Evolutionary conservation across 768 basidiomycete species (phyloP).

Genomic region (Boletellus sp.): DNA sequence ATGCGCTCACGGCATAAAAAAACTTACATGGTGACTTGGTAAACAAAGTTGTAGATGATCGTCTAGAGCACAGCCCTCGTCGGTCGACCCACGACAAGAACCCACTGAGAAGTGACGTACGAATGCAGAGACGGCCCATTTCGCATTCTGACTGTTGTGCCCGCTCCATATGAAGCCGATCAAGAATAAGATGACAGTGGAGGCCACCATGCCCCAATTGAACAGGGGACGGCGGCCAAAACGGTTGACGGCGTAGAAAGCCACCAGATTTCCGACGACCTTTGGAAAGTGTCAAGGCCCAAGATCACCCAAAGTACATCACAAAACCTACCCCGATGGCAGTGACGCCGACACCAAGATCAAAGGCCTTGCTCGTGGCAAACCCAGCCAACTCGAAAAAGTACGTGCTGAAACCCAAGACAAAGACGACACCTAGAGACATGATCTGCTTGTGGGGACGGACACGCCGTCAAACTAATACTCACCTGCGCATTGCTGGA

Average conservation of each 20-base stretch:
- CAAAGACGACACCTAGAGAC: constrained; percentile 24
- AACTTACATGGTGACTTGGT: constrained; percentile 25
- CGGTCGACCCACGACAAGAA: not conserved
- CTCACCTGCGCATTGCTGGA: constrained; percentile 26
- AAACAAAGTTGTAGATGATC: constrained; percentile 31
- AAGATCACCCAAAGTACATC: not conserved
- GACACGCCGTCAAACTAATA: not conserved
- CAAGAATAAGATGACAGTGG: constrained; percentile 20
- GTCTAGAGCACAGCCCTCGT: constrained; percentile 11
- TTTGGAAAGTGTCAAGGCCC: not conserved
- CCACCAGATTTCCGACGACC: constrained; percentile 26
- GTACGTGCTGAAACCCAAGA: constrained; percentile 30
- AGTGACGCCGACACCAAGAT: constrained; percentile 28
- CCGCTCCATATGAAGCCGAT: constrained; percentile 30
- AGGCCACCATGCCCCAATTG: constrained; percentile 26
- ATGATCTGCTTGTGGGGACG: not conserved
- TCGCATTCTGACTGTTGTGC: constrained; percentile 7
- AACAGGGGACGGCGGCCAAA: constrained; percentile 26
- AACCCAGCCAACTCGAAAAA: constrained; percentile 38
- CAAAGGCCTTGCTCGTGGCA: constrained; percentile 25
- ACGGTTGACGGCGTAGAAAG: constrained; percentile 24
- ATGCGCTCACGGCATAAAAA: not conserved
- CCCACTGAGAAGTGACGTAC: constrained; percentile 1
- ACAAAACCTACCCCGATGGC: constrained; percentile 22
- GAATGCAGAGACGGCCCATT: constrained; percentile 23